Conservation (phyloP, 1,139 yeast genomes). For the Ogataea hybrid region DNA sequence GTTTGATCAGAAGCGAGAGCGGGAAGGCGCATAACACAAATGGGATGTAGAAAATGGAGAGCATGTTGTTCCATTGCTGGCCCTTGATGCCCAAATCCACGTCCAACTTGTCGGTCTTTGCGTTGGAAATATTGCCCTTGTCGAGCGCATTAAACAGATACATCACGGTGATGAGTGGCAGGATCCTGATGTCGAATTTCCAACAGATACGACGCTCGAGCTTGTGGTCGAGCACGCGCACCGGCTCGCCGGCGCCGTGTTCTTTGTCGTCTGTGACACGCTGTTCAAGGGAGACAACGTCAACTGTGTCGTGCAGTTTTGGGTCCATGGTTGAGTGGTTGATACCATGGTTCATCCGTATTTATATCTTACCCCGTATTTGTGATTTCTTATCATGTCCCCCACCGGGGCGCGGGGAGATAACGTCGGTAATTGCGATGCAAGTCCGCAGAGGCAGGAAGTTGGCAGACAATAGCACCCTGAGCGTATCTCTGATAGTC, state of each 20-base stretch:
- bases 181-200: slow-evolving; percentile 37
- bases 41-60: slow-evolving; percentile 56
- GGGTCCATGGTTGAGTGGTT: slow-evolving; percentile 1
- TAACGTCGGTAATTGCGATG: slow-evolving; percentile 31
- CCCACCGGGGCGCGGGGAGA: neutral
- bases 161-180: slow-evolving; percentile 24
- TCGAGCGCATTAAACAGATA: slow-evolving; percentile 39
- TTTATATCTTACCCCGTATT: neutral
- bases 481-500: too few relatives aligned
- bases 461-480: too few relatives aligned
- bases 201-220: slow-evolving; percentile 31
- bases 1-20: slow-evolving; percentile 41
- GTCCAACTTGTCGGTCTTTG: slow-evolving; percentile 56
- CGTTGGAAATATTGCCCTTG: slow-evolving; percentile 60
- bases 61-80: slow-evolving; percentile 48
- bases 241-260: neutral
- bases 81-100: slow-evolving; percentile 48
- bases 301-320: neutral
- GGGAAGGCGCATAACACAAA: slow-evolving; percentile 58
- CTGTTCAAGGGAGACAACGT: neutral
- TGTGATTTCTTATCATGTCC: neutral
- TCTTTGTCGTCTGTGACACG: slow-evolving; percentile 1
- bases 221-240: slow-evolving; percentile 5
- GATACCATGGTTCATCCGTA: neutral
- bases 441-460: too few relatives aligned